A percentile compares a stretch with the other conserved stretches of the same genome.
phyloP scores from a whole-genome alignment of 129 eudicot species.

The Centaurea solstitialis region DNA sequence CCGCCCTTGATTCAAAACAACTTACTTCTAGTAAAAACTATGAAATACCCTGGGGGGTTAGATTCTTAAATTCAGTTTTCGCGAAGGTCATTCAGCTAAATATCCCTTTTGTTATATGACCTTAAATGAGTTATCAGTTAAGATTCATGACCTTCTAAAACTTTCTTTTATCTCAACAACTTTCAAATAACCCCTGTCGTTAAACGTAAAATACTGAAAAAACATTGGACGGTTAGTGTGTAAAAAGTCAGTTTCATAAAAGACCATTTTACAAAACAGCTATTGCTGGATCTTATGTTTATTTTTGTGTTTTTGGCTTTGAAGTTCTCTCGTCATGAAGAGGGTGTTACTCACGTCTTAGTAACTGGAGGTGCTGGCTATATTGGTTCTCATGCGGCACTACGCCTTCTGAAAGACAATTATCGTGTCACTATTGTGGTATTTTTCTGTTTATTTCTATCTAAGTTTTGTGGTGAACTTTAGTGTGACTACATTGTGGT shows the following conservation, averaged over 20 bases:
- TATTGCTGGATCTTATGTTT: background rate
- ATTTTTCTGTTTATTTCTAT: slow-evolving; percentile 19
- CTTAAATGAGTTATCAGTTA: too few species aligned
- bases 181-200: too few species aligned
- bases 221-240: background rate
- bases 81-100: background rate
- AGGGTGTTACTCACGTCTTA: slow-evolving; percentile 75
- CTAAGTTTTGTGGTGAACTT: background rate
- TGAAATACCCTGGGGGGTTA: too few species aligned
- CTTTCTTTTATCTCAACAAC: too few species aligned
- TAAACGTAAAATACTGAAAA: too few species aligned
- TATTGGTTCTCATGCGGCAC: slow-evolving; percentile 88
- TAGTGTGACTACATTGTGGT: background rate
- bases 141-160: too few species aligned
- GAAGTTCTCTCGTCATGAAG: slow-evolving; percentile 66
- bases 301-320: background rate
- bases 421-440: slow-evolving; percentile 95
- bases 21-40: too few species aligned
- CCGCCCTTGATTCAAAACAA: too few species aligned
- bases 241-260: background rate
- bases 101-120: background rate
- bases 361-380: slow-evolving; percentile 96
- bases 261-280: background rate
- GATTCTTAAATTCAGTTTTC: too few species aligned
- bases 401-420: slow-evolving; percentile 74